Evolutionary conservation across 352 stramenopile genomes (phyloP), one percentile per base, ranked within the genome.

Genomic region (Pythium sp.): DNA sequence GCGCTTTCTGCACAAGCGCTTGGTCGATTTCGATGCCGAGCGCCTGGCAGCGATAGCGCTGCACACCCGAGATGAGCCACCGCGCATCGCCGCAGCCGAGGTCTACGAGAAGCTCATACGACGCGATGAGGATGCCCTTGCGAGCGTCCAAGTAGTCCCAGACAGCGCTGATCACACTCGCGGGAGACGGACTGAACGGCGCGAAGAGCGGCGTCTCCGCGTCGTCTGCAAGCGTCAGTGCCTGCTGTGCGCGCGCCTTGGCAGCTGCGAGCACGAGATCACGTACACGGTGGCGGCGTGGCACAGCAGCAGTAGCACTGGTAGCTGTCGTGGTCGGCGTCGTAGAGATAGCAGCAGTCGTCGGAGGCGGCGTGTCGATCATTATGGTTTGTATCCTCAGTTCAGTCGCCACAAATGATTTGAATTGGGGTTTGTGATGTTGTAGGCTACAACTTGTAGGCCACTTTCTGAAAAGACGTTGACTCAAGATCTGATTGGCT

Each of bases 31-130:
- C 88, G 32, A 96, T 79, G 2, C 88, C 88, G 3, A 94, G 60
- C 20, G 86, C 88, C 18, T 70, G 68, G 70, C 85, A 94, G 8
- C 68, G 47, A 54, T 87, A 91, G 18, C 74, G 72, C 59, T 89
- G 49, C 12, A 88, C 85, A 8, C 77, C 86, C 0, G 84, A 81
- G 30, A 96, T 74, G 43, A 94, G 74, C 86, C 88, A 96, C 1
- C 86, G 83, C 32, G 73, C 88, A 69, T 96, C 86, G 30, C 88
- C 88, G 34, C 86, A 96, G 43, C 86, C 86, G 55, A 94, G 81
- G 67, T 95, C 88, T 36, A 95, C 85, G 26, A 95, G 69, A 47
- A 93, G 72, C 46, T 96, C 86, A 6, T 77, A 18, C 0, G 60
- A 18, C 1, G 38, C 57, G 20, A 93, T 65, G 9, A 18, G 36